phyloP scores from a whole-genome alignment of 176 grass and related monocot genomes.

The Oryza meyeriana region DNA sequence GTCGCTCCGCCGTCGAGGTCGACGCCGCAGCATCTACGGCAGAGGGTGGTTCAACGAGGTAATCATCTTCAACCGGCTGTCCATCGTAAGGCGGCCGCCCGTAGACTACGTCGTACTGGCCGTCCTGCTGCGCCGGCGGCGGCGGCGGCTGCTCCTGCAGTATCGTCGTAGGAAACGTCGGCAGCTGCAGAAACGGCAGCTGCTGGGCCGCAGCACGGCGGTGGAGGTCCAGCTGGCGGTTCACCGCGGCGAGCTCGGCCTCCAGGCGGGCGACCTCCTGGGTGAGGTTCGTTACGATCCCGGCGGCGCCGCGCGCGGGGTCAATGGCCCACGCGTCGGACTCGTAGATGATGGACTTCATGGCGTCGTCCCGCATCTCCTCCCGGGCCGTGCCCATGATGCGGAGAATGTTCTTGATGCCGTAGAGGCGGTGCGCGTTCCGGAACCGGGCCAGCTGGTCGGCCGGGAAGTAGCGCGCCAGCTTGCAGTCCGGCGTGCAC shows the following conservation, averaged over 20 bases:
- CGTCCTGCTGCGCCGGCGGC: too few species aligned
- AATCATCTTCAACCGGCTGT: background rate
- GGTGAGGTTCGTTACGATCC: background rate
- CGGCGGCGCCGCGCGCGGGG: constrained; percentile 27
- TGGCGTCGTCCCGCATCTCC: background rate
- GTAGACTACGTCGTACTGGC: too few species aligned
- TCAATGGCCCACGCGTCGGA: background rate
- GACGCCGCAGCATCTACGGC: background rate
- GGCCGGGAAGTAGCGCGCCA: constrained; percentile 38
- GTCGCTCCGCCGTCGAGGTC: background rate
- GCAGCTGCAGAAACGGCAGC: background rate
- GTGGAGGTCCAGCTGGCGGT: background rate
- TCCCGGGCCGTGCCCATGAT: background rate
- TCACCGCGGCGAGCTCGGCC: constrained; percentile 16
- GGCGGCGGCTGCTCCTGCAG: background rate
- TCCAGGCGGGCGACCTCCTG: background rate
- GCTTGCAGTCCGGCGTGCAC: constrained; percentile 35
- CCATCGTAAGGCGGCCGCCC: too few species aligned
- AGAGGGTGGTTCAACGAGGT: background rate
- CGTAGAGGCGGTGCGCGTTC: constrained; percentile 43
- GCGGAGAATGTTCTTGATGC: constrained; percentile 34
- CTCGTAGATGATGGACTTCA: constrained; percentile 29
- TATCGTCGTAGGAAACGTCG: background rate
- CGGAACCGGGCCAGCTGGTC: constrained; percentile 17
- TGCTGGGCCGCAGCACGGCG: background rate